Percentiles rank a stretch among this genome's conserved stretches.
These are phyloP conservation scores for Aureobasidium sp. DNA, from an alignment of 2,329 filamentous ascomycete species.

Conservation along the genomic window DNA sequence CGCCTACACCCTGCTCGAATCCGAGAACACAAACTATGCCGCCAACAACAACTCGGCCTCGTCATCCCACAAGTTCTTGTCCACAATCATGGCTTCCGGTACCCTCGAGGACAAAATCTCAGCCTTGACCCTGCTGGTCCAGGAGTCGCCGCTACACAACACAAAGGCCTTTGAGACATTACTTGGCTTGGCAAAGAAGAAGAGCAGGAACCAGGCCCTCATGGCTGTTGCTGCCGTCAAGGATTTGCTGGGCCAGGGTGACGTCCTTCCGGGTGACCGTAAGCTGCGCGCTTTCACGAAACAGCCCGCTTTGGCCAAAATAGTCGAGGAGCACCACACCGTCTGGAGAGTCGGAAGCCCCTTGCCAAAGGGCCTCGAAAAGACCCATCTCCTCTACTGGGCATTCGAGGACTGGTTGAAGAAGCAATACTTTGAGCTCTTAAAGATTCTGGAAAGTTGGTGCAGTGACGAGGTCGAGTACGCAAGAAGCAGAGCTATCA, in stretches of 20 bases:
- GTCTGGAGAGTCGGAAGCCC: slow-evolving; percentile 61
- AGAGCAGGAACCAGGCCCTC: slow-evolving; percentile 84
- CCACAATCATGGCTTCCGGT: slow-evolving; percentile 92
- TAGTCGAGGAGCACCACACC: slow-evolving; percentile 53
- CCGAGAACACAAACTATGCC: slow-evolving; percentile 67
- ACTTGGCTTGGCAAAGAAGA: slow-evolving; percentile 76
- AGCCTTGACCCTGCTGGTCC: slow-evolving; percentile 83
- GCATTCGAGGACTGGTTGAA: slow-evolving; percentile 94
- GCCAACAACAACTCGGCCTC: slow-evolving; percentile 63
- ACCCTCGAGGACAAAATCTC: slow-evolving; percentile 96
- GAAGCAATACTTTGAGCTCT: slow-evolving; percentile 81
- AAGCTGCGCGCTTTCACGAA: slow-evolving; percentile 70
- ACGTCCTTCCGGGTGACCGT: slow-evolving; percentile 71
- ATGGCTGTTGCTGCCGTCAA: slow-evolving; percentile 88
- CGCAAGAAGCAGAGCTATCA: slow-evolving; percentile 76
- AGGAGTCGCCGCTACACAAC: slow-evolving; percentile 93
- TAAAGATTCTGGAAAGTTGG: slow-evolving; percentile 87
- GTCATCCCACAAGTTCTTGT: slow-evolving; percentile 90
- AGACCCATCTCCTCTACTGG: slow-evolving; percentile 76
- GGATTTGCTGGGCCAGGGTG: slow-evolving; percentile 84
- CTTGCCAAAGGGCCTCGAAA: slow-evolving; percentile 64
- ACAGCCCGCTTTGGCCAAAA: slow-evolving; percentile 67
- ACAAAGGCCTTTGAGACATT: slow-evolving; percentile 81
- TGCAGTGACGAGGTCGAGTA: slow-evolving; percentile 94
- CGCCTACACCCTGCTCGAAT: slow-evolving; percentile 64